Evolutionary conservation across 768 basidiomycete species (phyloP).

Genomic region (Pleurotus djamor): DNA sequence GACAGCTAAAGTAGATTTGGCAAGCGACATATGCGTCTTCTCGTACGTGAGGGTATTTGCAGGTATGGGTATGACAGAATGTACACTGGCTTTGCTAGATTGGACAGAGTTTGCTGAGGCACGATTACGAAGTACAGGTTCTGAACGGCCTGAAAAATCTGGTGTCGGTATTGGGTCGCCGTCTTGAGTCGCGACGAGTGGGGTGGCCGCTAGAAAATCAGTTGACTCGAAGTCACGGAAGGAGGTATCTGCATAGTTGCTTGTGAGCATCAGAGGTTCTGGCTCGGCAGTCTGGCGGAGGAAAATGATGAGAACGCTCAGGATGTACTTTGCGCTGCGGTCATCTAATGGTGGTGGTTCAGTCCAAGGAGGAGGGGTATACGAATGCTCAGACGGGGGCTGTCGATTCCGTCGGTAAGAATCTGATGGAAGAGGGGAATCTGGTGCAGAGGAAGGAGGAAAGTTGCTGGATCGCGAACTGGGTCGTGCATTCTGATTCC

Average conservation of each 20-base stretch:
- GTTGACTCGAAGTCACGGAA: constrained; percentile 73
- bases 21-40: constrained; percentile 59
- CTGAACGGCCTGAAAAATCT: constrained; percentile 10
- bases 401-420: constrained; percentile 28
- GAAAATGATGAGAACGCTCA: constrained; percentile 82
- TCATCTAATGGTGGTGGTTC: constrained; percentile 81
- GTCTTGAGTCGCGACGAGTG: constrained; percentile 9
- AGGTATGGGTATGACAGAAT: constrained; percentile 37
- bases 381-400: constrained; percentile 41
- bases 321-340: constrained; percentile 73
- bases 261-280: constrained; percentile 57
- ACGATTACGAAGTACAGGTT: constrained; percentile 30
- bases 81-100: constrained; percentile 32
- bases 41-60: constrained; percentile 46
- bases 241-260: constrained; percentile 56
- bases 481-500: constrained; percentile 48
- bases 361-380: constrained; percentile 41
- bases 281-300: constrained; percentile 66
- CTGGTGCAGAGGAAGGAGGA: constrained; percentile 28
- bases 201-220: constrained; percentile 15
- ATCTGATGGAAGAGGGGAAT: constrained; percentile 33
- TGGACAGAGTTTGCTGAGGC: constrained; percentile 39
- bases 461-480: constrained; percentile 40
- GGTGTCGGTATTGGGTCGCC: constrained; percentile 11
- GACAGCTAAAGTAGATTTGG: constrained; percentile 52